phyloP scores from a whole-genome alignment of 2,329 filamentous ascomycete species.

The Capronia americana region DNA sequence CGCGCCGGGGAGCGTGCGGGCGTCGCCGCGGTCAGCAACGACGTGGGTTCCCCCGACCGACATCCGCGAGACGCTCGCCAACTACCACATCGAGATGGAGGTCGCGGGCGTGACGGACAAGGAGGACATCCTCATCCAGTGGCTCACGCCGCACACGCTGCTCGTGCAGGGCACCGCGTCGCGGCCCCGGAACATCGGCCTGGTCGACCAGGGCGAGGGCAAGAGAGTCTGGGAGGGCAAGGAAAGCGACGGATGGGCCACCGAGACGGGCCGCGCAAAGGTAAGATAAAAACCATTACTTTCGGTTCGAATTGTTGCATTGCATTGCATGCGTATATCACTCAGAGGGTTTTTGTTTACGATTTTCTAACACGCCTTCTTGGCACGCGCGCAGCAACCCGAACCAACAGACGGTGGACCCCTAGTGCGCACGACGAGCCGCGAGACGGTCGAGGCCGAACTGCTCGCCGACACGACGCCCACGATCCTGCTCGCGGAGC shows the following conservation, averaged over 20 bases:
- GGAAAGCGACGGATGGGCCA: constrained; percentile 29
- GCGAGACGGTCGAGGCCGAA: constrained; percentile 34
- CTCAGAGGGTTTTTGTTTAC: no score
- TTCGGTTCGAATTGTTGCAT: no score
- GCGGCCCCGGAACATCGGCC: constrained; percentile 31
- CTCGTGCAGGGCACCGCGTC: constrained; percentile 30
- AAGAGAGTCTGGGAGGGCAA: constrained; percentile 33
- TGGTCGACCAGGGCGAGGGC: constrained; percentile 27
- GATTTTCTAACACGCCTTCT: not conserved
- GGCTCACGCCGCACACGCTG: constrained; percentile 34
- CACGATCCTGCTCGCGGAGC: constrained; percentile 33
- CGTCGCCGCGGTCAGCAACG: constrained; percentile 18
- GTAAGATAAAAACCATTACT: no score
- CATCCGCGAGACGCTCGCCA: constrained; percentile 32
- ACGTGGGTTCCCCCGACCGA: constrained; percentile 31
- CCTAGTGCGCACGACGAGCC: constrained; percentile 28
- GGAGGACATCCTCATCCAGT: constrained; percentile 31
- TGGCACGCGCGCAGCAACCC: no score
- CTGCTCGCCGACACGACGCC: constrained; percentile 27
- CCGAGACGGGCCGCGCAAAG: constrained; percentile 32
- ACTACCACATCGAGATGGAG: constrained; percentile 37
- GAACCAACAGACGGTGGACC: constrained; percentile 26
- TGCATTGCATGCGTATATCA: no score
- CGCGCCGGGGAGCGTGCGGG: constrained; percentile 27
- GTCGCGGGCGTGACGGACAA: constrained; percentile 32